A percentile compares a stretch with the other conserved stretches of the same genome.
Conservation (phyloP, 2,329 filamentous ascomycete species). For the Ophiocordyceps unilateralis region DNA sequence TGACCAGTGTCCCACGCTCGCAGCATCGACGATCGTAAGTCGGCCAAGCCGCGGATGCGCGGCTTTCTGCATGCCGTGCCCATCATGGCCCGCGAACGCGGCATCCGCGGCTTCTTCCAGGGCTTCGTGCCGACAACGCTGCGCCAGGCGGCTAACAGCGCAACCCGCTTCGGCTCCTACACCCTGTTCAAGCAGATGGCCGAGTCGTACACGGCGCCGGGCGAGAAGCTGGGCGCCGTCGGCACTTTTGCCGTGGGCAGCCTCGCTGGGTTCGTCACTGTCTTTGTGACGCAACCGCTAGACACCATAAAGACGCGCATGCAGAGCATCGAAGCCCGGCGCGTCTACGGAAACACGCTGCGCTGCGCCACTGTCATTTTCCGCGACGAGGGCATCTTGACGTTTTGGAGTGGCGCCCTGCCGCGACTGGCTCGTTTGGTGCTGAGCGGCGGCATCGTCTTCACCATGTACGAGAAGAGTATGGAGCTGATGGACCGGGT, state of each 20-base stretch:
- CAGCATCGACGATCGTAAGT: conserved; percentile 89
- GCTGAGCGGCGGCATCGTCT: conserved; percentile 89
- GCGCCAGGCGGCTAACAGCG: conserved; percentile 85
- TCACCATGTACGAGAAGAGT: conserved; percentile 95
- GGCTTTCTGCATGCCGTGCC: conserved; percentile 84
- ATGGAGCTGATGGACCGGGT: conserved; percentile 70
- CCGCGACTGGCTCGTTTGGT: conserved; percentile 72
- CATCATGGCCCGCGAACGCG: conserved; percentile 76
- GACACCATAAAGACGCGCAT: conserved; percentile 96
- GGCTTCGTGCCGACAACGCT: conserved; percentile 91
- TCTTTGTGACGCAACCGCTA: conserved; percentile 57
- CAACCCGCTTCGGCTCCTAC: conserved; percentile 79
- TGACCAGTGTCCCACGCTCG: background rate
- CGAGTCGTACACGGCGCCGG: conserved; percentile 79
- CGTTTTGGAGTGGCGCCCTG: conserved; percentile 86
- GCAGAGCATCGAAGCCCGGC: conserved; percentile 81
- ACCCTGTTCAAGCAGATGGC: conserved; percentile 81
- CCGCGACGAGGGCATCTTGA: conserved; percentile 73
- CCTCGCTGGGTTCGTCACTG: conserved; percentile 77
- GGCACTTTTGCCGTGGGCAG: conserved; percentile 87
- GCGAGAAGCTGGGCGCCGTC: conserved; percentile 78
- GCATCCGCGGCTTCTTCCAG: conserved; percentile 86
- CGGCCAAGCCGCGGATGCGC: conserved; percentile 65
- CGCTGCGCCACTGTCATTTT: conserved; percentile 71
- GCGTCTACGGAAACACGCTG: conserved; percentile 72